Percentiles rank a stretch among this genome's conserved stretches.
These are phyloP conservation scores for Nicotiana sylvestris DNA, from an alignment of 257 asterid species.

Conservation along the genomic window DNA sequence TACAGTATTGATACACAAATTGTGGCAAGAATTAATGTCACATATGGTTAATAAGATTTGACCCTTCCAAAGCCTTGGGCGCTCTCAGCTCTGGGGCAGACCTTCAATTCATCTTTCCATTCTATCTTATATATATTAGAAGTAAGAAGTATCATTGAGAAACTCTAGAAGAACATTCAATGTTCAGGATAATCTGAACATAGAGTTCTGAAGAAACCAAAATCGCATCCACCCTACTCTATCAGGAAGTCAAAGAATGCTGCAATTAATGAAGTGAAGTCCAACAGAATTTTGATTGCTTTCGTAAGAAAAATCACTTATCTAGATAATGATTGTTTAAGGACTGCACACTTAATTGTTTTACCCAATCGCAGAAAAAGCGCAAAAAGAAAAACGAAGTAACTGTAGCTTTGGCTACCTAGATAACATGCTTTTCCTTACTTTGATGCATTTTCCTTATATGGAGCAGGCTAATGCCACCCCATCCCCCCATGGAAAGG, in stretches of 20 bases:
- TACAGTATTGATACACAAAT: not conserved
- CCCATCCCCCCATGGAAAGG: not conserved
- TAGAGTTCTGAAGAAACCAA: not conserved
- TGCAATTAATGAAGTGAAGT: not conserved
- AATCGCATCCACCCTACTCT: not conserved
- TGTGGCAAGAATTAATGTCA: not conserved
- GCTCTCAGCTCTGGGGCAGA: too few species aligned
- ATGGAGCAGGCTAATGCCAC: not conserved
- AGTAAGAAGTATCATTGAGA: not conserved
- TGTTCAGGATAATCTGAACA: slow-evolving; percentile 1
- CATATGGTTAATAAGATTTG: too few species aligned
- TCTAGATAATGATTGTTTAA: not conserved
- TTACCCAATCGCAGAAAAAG: not conserved
- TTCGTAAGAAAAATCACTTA: not conserved
- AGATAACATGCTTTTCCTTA: not conserved
- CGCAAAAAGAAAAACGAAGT: not conserved
- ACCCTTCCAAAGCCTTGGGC: too few species aligned
- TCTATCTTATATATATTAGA: not conserved
- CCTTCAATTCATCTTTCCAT: not conserved
- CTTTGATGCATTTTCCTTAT: not conserved
- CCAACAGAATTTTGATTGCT: not conserved
- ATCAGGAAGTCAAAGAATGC: not conserved
- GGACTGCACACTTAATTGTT: slow-evolving; percentile 6
- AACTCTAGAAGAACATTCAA: not conserved
- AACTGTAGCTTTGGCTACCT: not conserved